These are phyloP conservation scores for Phanerochaete carnosa DNA, from an alignment of 768 basidiomycete genomes.

Conservation along the genomic window DNA sequence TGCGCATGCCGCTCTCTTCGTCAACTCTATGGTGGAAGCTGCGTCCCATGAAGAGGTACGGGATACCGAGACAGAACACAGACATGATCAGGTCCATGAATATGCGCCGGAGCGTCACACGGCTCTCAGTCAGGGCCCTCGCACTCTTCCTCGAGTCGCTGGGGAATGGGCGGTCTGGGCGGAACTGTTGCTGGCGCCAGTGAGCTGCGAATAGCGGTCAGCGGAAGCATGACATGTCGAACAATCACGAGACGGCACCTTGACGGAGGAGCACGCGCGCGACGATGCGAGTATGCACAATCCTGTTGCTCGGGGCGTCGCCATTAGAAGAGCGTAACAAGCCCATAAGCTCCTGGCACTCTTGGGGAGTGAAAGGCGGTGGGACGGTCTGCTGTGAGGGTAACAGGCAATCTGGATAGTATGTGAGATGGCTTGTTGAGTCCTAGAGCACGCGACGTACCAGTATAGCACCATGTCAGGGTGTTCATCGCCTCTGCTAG, in stretches of 20 bases:
- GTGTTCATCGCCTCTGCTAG: conserved; percentile 70
- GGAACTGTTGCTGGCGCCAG: conserved; percentile 71
- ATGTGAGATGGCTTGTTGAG: not conserved
- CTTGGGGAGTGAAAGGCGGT: conserved; percentile 71
- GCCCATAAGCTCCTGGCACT: conserved; percentile 70
- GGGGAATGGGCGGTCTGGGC: conserved; percentile 65
- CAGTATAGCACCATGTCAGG: conserved; percentile 79
- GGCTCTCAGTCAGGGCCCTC: conserved; percentile 19
- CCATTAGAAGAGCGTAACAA: conserved; percentile 46
- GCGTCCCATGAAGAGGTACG: conserved; percentile 68
- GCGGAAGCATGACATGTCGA: not conserved
- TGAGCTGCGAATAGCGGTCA: conserved; percentile 38
- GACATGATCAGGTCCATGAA: conserved; percentile 58
- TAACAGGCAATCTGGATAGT: conserved; percentile 59
- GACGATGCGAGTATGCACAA: conserved; percentile 60
- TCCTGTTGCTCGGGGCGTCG: conserved; percentile 40
- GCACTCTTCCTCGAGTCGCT: conserved; percentile 36
- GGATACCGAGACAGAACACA: conserved; percentile 72
- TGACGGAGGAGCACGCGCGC: conserved; percentile 62
- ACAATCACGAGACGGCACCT: conserved; percentile 41
- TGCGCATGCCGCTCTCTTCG: conserved; percentile 52
- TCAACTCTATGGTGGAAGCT: conserved; percentile 48
- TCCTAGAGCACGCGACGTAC: conserved; percentile 29
- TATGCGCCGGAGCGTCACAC: conserved; percentile 43
- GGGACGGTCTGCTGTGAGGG: conserved; percentile 53